Evolutionary conservation across 495 filamentous ascomycete species (phyloP), one percentile per base, ranked within the genome.

Genomic region (Elaphomyces granulatus): DNA sequence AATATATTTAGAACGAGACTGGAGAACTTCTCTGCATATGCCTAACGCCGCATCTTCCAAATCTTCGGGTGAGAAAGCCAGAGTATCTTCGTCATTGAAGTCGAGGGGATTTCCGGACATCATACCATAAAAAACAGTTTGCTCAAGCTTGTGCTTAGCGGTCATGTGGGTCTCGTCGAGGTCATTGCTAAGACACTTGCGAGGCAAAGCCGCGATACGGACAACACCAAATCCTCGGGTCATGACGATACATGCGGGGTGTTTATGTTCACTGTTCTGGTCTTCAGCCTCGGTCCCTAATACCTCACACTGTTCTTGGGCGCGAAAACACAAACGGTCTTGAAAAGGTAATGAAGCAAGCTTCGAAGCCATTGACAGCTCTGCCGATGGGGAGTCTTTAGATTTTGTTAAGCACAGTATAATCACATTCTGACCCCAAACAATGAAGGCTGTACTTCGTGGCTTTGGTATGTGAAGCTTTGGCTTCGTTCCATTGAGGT

Each of bases 111-210:
- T 94, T 46, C 80, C 72, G 33, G 71, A 67, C 56, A 85, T 75
- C 15, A 72, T 74, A 1, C 87, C 85, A 54, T 81, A 96, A 61
- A 94, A 94, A 2, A 95, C 77, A 10, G 88, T 88, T 55, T 96
- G 88, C 49, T 94, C 86, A 32, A 99, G 68, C 56, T 88, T 95
- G 52, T 75, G 81, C 53, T 81, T 86, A 6, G 83, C 81, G 1
- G 83, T 85, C 15, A 88, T 67, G 17, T 56, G 55, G 9, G 51
- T 48, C 40, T 58, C 55, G 15, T 67, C 63, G 2, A 52, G 41
- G 9, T 48, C 54, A 9, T 38, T 43, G 19, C 46, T 45, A 16
- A 48, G 40, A 19, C 49, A 47, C 16, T 51, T 46, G 12, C 47
- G 53, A 41, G 61, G 59, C 15, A 56, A 48, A 30, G 61, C 56